Conservation (phyloP, 1,284 basidiomycete genomes). For the Leucoagaricus sp. region DNA sequence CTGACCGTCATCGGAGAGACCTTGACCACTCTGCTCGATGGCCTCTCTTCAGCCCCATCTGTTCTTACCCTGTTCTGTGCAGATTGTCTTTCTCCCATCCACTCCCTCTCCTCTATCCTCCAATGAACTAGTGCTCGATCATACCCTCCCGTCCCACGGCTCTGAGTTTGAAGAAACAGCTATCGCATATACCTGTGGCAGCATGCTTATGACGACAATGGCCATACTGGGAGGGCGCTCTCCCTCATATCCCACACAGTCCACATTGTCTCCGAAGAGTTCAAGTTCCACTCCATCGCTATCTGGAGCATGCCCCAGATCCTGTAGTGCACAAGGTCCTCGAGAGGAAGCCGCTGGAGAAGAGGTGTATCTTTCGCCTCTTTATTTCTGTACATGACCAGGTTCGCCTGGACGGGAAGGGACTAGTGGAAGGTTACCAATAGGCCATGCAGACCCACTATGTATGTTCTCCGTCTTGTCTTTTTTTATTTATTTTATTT, state of each 20-base stretch:
- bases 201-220: slow-evolving; percentile 33
- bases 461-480: too few relatives aligned
- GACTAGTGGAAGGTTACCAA: background rate
- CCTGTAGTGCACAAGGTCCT: slow-evolving; percentile 20
- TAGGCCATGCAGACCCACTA: slow-evolving; percentile 6
- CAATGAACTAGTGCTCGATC: too few relatives aligned
- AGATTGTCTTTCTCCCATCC: too few relatives aligned
- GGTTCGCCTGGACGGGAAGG: slow-evolving; percentile 5
- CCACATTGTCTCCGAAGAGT: slow-evolving; percentile 23
- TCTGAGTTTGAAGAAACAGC: too few relatives aligned
- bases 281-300: slow-evolving; percentile 29
- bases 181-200: too few relatives aligned
- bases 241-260: slow-evolving; percentile 30
- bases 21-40: too few relatives aligned
- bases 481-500: background rate
- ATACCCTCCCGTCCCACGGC: too few relatives aligned
- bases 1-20: too few relatives aligned
- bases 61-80: too few relatives aligned
- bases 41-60: too few relatives aligned
- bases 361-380: slow-evolving; percentile 25
- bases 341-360: slow-evolving; percentile 16
- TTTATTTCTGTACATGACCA: slow-evolving; percentile 23
- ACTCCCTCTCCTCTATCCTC: too few relatives aligned
- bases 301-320: slow-evolving; percentile 25
- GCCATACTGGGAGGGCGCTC: slow-evolving; percentile 29